Conservation (phyloP, 805 yeast species). For the Kazachstania kunashirensis region DNA sequence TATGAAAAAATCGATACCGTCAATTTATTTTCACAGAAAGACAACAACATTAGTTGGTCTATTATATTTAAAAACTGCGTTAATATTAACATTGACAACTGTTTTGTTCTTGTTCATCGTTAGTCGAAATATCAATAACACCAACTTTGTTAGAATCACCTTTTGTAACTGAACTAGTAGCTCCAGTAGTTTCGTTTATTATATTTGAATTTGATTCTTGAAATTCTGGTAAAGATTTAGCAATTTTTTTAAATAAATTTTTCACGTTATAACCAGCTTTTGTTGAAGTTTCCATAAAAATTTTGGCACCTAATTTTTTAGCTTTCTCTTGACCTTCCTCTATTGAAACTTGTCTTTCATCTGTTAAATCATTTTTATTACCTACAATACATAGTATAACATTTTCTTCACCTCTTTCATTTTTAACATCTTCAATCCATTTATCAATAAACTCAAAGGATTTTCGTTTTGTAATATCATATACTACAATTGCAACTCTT, state of each 20-base stretch:
- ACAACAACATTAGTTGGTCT: too few relatives aligned
- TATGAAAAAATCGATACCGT: too few relatives aligned
- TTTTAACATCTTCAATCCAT: constrained; percentile 92
- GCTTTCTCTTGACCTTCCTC: constrained; percentile 82
- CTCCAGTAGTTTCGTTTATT: constrained; percentile 13
- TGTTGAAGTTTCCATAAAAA: constrained; percentile 87
- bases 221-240: constrained; percentile 82
- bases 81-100: constrained; percentile 33
- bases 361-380: constrained; percentile 74
- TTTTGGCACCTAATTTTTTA: constrained; percentile 59
- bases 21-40: too few relatives aligned
- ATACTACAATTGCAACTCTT: constrained; percentile 93
- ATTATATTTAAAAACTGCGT: too few relatives aligned
- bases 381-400: constrained; percentile 89
- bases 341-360: constrained; percentile 68
- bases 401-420: constrained; percentile 79
- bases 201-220: constrained; percentile 31
- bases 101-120: constrained; percentile 30
- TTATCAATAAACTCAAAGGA: constrained; percentile 75
- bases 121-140: constrained; percentile 36
- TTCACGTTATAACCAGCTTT: constrained; percentile 93
- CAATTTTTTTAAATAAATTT: constrained; percentile 78
- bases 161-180: constrained; percentile 29
- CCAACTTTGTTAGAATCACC: constrained; percentile 27
- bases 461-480: constrained; percentile 81